These are phyloP conservation scores for Chondrus crispus DNA, from an alignment of 23 red algal genomes.

Conservation along the genomic window DNA sequence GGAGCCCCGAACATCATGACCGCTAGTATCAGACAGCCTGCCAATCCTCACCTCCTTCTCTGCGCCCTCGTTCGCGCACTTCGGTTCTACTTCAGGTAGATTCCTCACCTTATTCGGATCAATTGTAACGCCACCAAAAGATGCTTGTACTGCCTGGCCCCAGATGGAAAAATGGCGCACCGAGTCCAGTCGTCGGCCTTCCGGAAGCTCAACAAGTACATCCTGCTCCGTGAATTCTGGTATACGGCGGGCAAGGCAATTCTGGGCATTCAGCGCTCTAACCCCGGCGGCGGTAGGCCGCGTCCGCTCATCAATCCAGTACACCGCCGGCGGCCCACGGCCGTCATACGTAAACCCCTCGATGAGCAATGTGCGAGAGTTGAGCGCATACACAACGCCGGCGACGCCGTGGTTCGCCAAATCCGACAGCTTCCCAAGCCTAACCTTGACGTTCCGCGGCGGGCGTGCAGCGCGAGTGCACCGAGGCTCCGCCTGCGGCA, in stretches of 20 bases:
- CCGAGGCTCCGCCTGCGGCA: too few relatives aligned
- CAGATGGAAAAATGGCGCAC: constrained; percentile 45
- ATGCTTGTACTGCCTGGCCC: neutral
- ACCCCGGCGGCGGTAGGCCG: neutral
- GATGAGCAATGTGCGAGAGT: constrained; percentile 5
- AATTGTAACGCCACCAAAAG: constrained; percentile 18
- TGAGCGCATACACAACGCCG: constrained; percentile 8
- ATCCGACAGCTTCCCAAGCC: constrained; percentile 3
- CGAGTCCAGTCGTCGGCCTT: neutral
- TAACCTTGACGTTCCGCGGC: too few relatives aligned
- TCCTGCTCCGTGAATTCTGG: neutral
- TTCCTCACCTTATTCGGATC: neutral
- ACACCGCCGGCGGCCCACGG: neutral
- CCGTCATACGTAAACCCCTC: constrained; percentile 40
- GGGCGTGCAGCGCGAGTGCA: too few relatives aligned
- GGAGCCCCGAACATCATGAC: constrained; percentile 31
- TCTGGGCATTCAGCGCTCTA: neutral
- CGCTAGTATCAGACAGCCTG: neutral
- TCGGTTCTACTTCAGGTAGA: neutral
- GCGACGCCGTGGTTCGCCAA: neutral
- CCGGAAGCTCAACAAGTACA: constrained; percentile 36
- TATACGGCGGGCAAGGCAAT: too few relatives aligned
- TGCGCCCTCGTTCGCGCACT: too few relatives aligned
- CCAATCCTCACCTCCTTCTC: too few relatives aligned
- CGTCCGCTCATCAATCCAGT: neutral